phyloP scores from a whole-genome alignment of 139 green algal genomes.

The Chlamydomonas incerta region DNA sequence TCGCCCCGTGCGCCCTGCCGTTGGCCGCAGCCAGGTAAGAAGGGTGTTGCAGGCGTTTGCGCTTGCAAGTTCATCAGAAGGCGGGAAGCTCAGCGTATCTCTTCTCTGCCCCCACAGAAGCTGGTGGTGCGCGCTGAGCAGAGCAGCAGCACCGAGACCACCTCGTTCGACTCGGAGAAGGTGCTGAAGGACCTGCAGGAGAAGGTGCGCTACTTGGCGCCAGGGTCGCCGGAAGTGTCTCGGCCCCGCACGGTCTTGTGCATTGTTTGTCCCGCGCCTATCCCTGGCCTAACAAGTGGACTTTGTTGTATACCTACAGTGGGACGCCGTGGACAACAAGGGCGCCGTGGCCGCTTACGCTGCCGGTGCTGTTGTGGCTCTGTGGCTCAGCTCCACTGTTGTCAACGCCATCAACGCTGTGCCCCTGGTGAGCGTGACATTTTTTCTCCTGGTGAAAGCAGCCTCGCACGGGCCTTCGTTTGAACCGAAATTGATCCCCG shows the following conservation, averaged over 20 bases:
- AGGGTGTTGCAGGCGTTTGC: too few relatives aligned
- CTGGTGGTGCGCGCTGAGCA: conserved; percentile 39
- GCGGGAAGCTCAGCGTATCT: background rate
- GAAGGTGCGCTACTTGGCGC: conserved; percentile 65
- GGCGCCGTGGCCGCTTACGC: conserved; percentile 87
- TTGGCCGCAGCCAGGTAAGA: conserved; percentile 33
- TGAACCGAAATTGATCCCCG: background rate
- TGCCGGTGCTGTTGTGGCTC: conserved; percentile 80
- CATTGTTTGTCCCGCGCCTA: background rate
- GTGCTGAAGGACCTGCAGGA: conserved; percentile 83
- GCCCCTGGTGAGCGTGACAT: conserved; percentile 80
- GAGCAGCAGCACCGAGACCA: background rate
- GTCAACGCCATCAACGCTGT: conserved; percentile 93
- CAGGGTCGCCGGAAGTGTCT: background rate
- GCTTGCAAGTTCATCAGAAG: background rate
- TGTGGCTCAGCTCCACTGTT: conserved; percentile 93
- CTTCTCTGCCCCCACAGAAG: background rate
- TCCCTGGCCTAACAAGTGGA: too few relatives aligned
- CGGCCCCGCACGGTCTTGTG: background rate
- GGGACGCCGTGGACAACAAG: conserved; percentile 94
- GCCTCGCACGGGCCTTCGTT: too few relatives aligned
- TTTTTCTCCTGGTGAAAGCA: too few relatives aligned
- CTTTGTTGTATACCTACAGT: conserved; percentile 60
- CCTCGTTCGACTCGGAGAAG: conserved; percentile 65
- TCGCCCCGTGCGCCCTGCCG: background rate